Percentiles rank a stretch among this genome's conserved stretches.
Conservation (phyloP, 2,329 filamentous ascomycete species). For the Colletotrichum godetiae region DNA sequence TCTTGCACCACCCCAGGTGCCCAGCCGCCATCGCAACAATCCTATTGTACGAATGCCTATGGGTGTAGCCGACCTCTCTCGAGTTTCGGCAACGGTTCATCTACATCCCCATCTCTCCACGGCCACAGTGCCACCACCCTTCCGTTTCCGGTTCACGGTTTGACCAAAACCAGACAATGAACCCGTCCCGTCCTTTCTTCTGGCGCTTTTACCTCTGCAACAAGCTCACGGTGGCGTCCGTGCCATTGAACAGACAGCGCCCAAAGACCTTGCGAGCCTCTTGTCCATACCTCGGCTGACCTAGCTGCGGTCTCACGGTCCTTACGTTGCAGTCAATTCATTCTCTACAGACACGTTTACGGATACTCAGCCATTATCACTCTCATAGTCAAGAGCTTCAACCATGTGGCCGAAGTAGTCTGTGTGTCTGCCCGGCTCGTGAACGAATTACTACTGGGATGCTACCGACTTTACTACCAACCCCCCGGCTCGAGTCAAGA, state of each 20-base stretch:
- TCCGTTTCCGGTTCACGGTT: neutral
- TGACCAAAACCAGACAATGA: neutral
- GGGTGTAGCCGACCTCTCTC: neutral
- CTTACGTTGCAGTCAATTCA: conserved; percentile 10
- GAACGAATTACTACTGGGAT: neutral
- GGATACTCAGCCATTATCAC: no score
- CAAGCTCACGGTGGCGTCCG: conserved; percentile 12
- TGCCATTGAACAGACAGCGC: conserved; percentile 7
- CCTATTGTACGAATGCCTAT: neutral
- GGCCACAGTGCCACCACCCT: neutral
- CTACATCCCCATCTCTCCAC: conserved; percentile 1
- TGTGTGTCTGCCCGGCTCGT: conserved; percentile 2
- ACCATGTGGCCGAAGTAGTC: neutral
- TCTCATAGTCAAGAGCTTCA: no score
- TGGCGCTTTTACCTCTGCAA: conserved; percentile 3
- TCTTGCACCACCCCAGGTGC: neutral
- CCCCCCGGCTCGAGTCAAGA: neutral
- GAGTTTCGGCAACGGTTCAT: neutral
- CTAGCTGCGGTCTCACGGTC: neutral
- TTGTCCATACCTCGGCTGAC: neutral
- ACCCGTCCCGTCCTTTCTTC: neutral
- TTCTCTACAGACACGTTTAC: neutral
- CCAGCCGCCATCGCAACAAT: neutral
- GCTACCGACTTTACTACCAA: neutral
- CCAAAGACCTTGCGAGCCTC: neutral